Conservation (phyloP, 2,329 filamentous ascomycete species). For the Trichoderma sp. region DNA sequence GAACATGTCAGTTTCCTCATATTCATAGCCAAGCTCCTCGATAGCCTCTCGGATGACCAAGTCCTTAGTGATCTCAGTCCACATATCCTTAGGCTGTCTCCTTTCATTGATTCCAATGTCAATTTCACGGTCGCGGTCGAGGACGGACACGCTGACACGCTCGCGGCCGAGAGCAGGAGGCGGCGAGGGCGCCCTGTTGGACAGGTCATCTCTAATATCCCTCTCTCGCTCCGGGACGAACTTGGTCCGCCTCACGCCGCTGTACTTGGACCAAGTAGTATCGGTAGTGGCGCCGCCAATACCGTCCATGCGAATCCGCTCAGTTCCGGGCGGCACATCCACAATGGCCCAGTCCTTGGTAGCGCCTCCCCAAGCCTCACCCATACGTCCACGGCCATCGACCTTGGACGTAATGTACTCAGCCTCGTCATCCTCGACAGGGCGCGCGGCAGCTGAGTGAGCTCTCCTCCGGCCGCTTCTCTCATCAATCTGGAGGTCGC, state of each 20-base stretch:
- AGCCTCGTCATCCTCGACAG: conserved; percentile 60
- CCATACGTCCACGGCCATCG: conserved; percentile 65
- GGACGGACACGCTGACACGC: conserved; percentile 52
- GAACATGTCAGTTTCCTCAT: conserved; percentile 85
- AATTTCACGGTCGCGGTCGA: conserved; percentile 52
- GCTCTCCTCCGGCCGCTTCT: conserved; percentile 51
- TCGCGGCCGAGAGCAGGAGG: conserved; percentile 42
- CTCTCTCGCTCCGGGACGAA: conserved; percentile 67
- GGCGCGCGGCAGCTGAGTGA: conserved; percentile 54
- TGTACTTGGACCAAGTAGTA: conserved; percentile 78
- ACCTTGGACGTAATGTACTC: conserved; percentile 62
- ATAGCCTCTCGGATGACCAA: conserved; percentile 86
- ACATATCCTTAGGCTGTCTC: conserved; percentile 67
- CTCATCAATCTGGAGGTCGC: conserved; percentile 54
- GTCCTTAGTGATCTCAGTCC: conserved; percentile 97
- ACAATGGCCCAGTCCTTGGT: conserved; percentile 81
- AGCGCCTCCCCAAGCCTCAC: conserved; percentile 74
- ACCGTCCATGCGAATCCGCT: conserved; percentile 81
- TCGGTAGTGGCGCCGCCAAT: conserved; percentile 75
- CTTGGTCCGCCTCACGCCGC: conserved; percentile 73
- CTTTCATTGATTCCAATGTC: conserved; percentile 61
- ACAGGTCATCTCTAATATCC: conserved; percentile 46
- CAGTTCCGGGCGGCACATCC: conserved; percentile 82
- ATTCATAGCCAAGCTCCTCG: conserved; percentile 81
- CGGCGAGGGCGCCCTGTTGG: conserved; percentile 32